These are phyloP conservation scores for Aspergillus carlsbadensis DNA, from an alignment of 495 filamentous ascomycete genomes.

Conservation along the genomic window DNA sequence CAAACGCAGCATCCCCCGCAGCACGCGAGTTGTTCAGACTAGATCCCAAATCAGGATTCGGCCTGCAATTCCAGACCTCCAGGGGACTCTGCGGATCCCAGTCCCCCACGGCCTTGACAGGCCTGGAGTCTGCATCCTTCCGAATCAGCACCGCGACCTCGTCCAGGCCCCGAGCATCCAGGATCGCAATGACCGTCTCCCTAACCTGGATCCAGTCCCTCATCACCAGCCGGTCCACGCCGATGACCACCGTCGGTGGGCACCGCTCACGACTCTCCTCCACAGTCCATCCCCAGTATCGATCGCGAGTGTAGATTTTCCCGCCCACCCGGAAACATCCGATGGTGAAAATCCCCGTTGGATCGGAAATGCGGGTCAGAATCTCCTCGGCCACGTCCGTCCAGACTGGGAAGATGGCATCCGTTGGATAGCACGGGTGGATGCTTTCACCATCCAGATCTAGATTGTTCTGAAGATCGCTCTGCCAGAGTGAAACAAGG, in stretches of 20 bases:
- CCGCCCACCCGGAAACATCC: slow-evolving; percentile 1
- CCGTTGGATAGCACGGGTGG: not conserved
- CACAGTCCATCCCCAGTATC: not conserved
- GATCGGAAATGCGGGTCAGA: not conserved
- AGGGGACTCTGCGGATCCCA: too few species aligned
- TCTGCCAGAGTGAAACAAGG: not conserved
- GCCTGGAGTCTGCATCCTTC: too few species aligned
- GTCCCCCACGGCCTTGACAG: not conserved
- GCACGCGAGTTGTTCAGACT: too few species aligned
- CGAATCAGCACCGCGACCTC: not conserved
- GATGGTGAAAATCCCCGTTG: not conserved
- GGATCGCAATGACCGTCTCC: not conserved
- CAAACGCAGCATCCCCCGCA: too few species aligned
- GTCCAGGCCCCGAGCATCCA: not conserved
- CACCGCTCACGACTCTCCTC: not conserved
- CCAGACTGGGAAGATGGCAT: not conserved
- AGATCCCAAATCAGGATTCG: not conserved
- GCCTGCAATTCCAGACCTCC: too few species aligned
- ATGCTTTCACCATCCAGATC: not conserved
- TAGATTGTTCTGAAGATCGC: not conserved
- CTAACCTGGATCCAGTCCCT: not conserved
- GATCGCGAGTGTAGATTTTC: too few species aligned
- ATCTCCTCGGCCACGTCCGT: not conserved
- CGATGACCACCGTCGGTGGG: not conserved
- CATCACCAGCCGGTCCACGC: not conserved